A percentile compares a stretch with the other conserved stretches of the same genome.
phyloP scores from a whole-genome alignment of 1,284 basidiomycete species.

The Coniferiporia weirii region DNA sequence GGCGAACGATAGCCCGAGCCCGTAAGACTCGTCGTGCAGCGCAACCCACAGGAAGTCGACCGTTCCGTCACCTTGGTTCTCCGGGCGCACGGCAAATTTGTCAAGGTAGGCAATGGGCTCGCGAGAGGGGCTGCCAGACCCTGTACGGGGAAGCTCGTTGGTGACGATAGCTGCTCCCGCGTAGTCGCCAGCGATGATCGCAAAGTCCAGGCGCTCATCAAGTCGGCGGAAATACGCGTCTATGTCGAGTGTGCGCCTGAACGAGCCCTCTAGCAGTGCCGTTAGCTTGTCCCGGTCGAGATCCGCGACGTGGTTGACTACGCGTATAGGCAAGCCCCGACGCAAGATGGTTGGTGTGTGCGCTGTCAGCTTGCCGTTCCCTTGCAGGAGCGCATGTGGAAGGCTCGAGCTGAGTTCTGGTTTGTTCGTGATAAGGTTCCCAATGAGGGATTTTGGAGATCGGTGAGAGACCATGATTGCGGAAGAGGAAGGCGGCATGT shows the following conservation, averaged over 20 bases:
- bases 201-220: constrained; percentile 78
- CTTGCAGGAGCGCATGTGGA: constrained; percentile 86
- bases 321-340: constrained; percentile 81
- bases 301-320: constrained; percentile 60
- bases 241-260: constrained; percentile 71
- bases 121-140: constrained; percentile 25
- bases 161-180: constrained; percentile 95
- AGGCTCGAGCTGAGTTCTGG: constrained; percentile 94
- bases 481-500: constrained; percentile 92
- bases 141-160: constrained; percentile 51
- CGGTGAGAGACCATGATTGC: constrained; percentile 97
- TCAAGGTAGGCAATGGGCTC: constrained; percentile 87
- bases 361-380: constrained; percentile 77
- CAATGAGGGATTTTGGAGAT: constrained; percentile 92
- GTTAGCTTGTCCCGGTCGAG: constrained; percentile 80
- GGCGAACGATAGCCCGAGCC: constrained; percentile 88
- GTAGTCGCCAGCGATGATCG: constrained; percentile 95
- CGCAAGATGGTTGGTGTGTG: constrained; percentile 94
- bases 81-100: constrained; percentile 96
- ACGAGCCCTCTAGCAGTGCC: constrained; percentile 80
- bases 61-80: constrained; percentile 94
- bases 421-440: constrained; percentile 97
- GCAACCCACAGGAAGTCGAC: constrained; percentile 99
- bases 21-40: constrained; percentile 96
- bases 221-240: constrained; percentile 79